These are phyloP conservation scores for Papiliotrema nemorosa DNA, from an alignment of 1,284 basidiomycete species.

Conservation along the genomic window DNA sequence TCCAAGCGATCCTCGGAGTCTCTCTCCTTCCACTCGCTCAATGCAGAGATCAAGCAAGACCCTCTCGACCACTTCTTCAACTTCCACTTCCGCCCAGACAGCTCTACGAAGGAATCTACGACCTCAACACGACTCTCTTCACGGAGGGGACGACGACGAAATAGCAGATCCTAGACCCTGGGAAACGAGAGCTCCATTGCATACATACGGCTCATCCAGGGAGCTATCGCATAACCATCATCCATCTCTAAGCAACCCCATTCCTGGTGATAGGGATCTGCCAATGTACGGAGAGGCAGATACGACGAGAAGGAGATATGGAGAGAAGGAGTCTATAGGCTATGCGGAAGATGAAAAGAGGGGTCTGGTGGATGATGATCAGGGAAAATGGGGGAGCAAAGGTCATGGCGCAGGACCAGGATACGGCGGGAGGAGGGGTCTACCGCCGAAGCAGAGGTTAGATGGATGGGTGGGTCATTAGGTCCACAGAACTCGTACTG, in stretches of 20 bases:
- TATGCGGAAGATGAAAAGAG: conserved; percentile 17
- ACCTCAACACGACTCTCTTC: background rate
- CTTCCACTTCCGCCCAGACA: background rate
- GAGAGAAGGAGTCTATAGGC: conserved; percentile 23
- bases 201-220: conserved; percentile 34
- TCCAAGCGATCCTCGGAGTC: background rate
- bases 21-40: background rate
- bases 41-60: conserved; percentile 5
- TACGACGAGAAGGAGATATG: conserved; percentile 28
- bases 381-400: conserved; percentile 43
- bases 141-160: conserved; percentile 22
- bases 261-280: conserved; percentile 7
- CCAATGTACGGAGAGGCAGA: conserved; percentile 25
- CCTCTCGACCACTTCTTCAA: background rate
- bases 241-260: background rate
- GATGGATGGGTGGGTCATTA: conserved; percentile 37
- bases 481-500: background rate
- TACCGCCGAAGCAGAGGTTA: conserved; percentile 38
- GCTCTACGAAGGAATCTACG: conserved; percentile 4
- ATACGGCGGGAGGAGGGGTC: conserved; percentile 36
- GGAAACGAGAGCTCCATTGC: conserved; percentile 34
- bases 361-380: conserved; percentile 25
- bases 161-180: conserved; percentile 42
- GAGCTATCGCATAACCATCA: conserved; percentile 7
- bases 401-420: conserved; percentile 43